These are phyloP conservation scores for Globisporangium canariense DNA, from an alignment of 352 stramenopile genomes.

Conservation along the genomic window DNA sequence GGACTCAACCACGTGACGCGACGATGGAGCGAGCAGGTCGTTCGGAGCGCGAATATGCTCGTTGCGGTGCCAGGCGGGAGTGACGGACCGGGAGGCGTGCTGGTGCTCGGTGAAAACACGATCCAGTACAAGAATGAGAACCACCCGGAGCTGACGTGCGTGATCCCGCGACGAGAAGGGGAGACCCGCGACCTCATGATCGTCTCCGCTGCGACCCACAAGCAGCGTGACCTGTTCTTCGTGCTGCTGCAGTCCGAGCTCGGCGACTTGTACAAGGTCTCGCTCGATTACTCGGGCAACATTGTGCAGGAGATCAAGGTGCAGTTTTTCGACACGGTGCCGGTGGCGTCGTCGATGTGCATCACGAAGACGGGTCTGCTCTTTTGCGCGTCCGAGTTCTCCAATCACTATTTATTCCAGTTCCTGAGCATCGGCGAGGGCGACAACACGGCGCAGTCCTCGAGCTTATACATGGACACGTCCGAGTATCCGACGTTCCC, in stretches of 20 bases:
- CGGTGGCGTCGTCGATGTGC: slow-evolving; percentile 91
- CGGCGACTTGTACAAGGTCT: slow-evolving; percentile 99
- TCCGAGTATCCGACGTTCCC: slow-evolving; percentile 58
- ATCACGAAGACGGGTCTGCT: slow-evolving; percentile 98
- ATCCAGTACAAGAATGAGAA: slow-evolving; percentile 97
- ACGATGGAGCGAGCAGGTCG: slow-evolving; percentile 89
- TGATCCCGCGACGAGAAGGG: slow-evolving; percentile 75
- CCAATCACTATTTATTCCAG: slow-evolving; percentile 98
- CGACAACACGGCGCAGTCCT: slow-evolving; percentile 73
- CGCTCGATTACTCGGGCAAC: slow-evolving; percentile 83
- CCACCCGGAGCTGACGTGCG: slow-evolving; percentile 72
- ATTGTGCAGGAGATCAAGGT: slow-evolving; percentile 85
- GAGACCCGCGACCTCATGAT: slow-evolving; percentile 89
- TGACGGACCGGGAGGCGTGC: slow-evolving; percentile 89
- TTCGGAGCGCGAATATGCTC: slow-evolving; percentile 92
- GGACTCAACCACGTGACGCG: slow-evolving; percentile 99
- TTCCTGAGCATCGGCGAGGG: slow-evolving; percentile 96
- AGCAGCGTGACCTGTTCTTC: slow-evolving; percentile 96
- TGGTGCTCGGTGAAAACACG: slow-evolving; percentile 96
- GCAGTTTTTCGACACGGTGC: slow-evolving; percentile 97
- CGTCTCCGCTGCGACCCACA: slow-evolving; percentile 91
- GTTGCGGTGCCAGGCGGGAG: slow-evolving; percentile 85
- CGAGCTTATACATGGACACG: slow-evolving; percentile 72
- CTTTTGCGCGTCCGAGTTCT: slow-evolving; percentile 96
- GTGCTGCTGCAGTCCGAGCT: slow-evolving; percentile 97